phyloP scores from a whole-genome alignment of 1,139 yeast genomes.

The Suhomyces bokatorum region DNA sequence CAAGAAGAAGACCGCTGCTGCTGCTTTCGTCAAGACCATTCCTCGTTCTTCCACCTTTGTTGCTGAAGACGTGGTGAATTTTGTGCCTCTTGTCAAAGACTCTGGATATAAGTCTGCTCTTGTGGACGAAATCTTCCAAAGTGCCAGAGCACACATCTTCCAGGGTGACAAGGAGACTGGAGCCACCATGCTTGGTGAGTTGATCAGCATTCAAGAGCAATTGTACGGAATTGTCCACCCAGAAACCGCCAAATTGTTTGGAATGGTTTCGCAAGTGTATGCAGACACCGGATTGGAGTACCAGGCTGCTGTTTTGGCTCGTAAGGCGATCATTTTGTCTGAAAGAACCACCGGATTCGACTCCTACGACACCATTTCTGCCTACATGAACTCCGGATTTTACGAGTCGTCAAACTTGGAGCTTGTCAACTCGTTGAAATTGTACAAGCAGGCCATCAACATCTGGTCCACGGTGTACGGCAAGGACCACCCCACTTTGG shows the following conservation, averaged over 20 bases:
- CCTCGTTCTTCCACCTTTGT: constrained; percentile 46
- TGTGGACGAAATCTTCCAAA: constrained; percentile 77
- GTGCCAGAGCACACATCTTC: constrained; percentile 56
- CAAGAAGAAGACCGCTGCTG: constrained; percentile 30
- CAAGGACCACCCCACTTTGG: constrained; percentile 64
- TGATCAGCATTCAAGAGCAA: constrained; percentile 75
- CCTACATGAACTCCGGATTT: constrained; percentile 73
- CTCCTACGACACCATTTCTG: constrained; percentile 70
- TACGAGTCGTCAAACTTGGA: constrained; percentile 66
- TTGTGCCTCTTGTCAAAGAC: constrained; percentile 75
- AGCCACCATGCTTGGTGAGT: constrained; percentile 61
- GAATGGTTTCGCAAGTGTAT: constrained; percentile 65
- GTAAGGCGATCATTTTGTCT: constrained; percentile 69
- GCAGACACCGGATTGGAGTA: constrained; percentile 57
- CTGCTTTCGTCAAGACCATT: constrained; percentile 22
- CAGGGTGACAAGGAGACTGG: constrained; percentile 51
- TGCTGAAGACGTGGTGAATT: constrained; percentile 62
- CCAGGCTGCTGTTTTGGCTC: constrained; percentile 67
- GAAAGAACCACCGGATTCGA: constrained; percentile 86
- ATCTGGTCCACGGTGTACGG: constrained; percentile 58
- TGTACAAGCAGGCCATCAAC: constrained; percentile 60
- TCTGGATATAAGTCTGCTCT: constrained; percentile 65
- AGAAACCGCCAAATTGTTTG: constrained; percentile 72
- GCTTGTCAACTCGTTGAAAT: constrained; percentile 59
- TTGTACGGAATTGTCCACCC: constrained; percentile 80